Evolutionary conservation across 164 flowering plant species (phyloP).

Genomic region (Berberis thunbergii): DNA sequence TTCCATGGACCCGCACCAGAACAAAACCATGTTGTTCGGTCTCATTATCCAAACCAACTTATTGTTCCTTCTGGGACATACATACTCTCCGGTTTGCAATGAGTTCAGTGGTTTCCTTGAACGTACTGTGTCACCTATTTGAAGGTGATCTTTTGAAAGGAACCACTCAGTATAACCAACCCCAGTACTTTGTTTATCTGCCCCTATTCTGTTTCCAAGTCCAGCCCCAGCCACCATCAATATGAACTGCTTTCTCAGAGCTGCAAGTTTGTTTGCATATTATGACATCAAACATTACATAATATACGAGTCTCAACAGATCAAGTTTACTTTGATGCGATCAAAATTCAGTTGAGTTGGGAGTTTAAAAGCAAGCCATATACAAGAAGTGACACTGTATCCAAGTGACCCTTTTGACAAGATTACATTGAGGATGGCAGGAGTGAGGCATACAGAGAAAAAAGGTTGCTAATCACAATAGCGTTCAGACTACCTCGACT

Average conservation of each 20-base stretch:
- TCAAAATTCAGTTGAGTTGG: too few species aligned
- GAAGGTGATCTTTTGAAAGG: slow-evolving; percentile 66
- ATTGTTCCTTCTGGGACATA: slow-evolving; percentile 67
- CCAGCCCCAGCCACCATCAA: slow-evolving; percentile 37
- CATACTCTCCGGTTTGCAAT: slow-evolving; percentile 63
- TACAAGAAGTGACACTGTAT: too few species aligned
- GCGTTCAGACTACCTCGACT: too few species aligned
- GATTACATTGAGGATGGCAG: too few species aligned
- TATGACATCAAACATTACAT: neutral
- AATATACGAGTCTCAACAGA: neutral
- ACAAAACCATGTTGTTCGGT: slow-evolving; percentile 45
- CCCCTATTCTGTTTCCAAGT: slow-evolving; percentile 20
- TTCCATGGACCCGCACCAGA: slow-evolving; percentile 71
- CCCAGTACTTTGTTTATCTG: slow-evolving; percentile 21
- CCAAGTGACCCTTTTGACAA: too few species aligned
- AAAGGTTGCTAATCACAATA: too few species aligned
- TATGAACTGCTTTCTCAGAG: slow-evolving; percentile 34
- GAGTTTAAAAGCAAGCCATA: too few species aligned
- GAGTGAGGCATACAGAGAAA: too few species aligned
- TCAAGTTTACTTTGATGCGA: neutral
- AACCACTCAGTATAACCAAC: slow-evolving; percentile 72
- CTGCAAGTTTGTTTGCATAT: slow-evolving; percentile 35
- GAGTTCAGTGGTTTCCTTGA: slow-evolving; percentile 68
- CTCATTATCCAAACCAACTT: slow-evolving; percentile 61
- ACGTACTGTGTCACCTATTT: slow-evolving; percentile 74